Conservation (phyloP, 371 early-diverging fungal genomes). For the Rhizomucor pusillus region DNA sequence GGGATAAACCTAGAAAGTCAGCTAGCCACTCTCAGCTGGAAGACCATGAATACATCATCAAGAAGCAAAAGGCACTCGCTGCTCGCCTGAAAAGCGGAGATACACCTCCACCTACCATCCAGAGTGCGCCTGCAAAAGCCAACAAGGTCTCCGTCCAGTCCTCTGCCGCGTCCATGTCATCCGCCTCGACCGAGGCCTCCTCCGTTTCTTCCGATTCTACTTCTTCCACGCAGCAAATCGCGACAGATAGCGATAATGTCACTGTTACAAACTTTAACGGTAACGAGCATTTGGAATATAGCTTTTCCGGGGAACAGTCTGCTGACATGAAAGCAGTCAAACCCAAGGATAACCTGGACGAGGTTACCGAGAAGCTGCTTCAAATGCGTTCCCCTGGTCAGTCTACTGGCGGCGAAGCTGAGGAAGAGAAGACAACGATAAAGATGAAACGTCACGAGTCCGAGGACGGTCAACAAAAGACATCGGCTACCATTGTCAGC, state of each 20-base stretch:
- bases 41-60: conserved; percentile 6
- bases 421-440: no score
- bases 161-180: conserved; percentile 8
- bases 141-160: neutral
- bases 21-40: neutral
- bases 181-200: conserved; percentile 8
- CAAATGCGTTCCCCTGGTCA: conserved; percentile 12
- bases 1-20: conserved; percentile 25
- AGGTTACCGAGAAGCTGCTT: conserved; percentile 11
- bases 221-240: neutral
- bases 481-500: no score
- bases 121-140: conserved; percentile 4
- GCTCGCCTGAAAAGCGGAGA: conserved; percentile 3
- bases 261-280: neutral
- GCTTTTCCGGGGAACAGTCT: neutral
- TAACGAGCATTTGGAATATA: conserved; percentile 2
- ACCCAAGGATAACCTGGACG: conserved; percentile 5
- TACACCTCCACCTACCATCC: neutral
- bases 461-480: no score
- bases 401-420: neutral
- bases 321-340: neutral
- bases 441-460: neutral
- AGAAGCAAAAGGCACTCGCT: conserved; percentile 12
- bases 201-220: conserved; percentile 8
- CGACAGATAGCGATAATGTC: neutral